A percentile compares a stretch with the other conserved stretches of the same genome.
Evolutionary conservation across 2,329 filamentous ascomycete species (phyloP).

Genomic region (Drechslerella coelobrocha): DNA sequence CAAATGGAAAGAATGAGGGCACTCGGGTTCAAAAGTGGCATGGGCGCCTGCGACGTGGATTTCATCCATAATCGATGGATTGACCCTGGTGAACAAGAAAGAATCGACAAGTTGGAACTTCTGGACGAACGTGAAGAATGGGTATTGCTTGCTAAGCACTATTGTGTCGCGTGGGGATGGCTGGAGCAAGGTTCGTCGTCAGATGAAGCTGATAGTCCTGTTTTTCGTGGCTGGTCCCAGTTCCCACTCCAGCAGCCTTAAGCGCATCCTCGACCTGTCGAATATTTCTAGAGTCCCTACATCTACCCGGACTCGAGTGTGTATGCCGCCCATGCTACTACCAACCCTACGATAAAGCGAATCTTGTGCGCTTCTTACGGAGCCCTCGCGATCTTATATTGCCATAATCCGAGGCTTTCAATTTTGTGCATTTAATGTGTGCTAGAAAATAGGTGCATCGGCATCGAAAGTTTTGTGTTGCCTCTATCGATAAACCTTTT

Average conservation of each 20-base stretch:
- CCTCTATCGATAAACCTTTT: slow-evolving; percentile 25
- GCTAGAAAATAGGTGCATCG: no score
- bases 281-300: not conserved
- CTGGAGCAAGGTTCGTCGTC: slow-evolving; percentile 60
- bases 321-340: no score
- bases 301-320: no score
- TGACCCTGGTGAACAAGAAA: slow-evolving; percentile 73
- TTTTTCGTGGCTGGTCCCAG: slow-evolving; percentile 28
- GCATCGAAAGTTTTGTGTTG: no score
- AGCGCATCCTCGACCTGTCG: not conserved
- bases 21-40: slow-evolving; percentile 65
- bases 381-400: not conserved
- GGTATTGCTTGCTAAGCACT: slow-evolving; percentile 83
- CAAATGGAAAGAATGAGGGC: slow-evolving; percentile 72
- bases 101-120: slow-evolving; percentile 80
- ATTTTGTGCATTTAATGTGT: not conserved
- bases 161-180: slow-evolving; percentile 89
- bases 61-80: slow-evolving; percentile 57
- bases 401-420: not conserved
- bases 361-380: no score
- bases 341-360: no score
- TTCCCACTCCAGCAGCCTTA: slow-evolving; percentile 21
- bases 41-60: slow-evolving; percentile 41
- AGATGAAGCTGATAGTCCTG: not conserved
- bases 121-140: slow-evolving; percentile 96